Evolutionary conservation across 1,284 basidiomycete genomes (phyloP), one percentile per base, ranked within the genome.

Genomic region (Rhodotorula sp.): DNA sequence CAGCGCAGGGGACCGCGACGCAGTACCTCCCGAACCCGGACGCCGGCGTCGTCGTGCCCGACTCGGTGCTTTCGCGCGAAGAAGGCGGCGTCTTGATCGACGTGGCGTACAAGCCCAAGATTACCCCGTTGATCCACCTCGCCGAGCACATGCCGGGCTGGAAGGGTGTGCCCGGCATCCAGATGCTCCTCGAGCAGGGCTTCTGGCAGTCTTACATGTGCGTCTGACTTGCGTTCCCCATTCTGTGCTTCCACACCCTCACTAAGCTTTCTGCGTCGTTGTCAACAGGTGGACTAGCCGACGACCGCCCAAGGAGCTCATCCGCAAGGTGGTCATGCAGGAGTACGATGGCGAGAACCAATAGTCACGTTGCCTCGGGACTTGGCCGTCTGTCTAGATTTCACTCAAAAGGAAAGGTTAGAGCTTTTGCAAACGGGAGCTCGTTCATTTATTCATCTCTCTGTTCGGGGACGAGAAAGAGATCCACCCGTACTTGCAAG

Each of bases 131-230:
- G 57, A 75, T 84, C 31, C 72, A 80, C 57, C 71, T 81, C 18
- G 80, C 79, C 4, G 76, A 81, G 1, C 85, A 87, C 75, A 64
- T 50, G 18, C 60, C 66, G 1, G 80, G 85, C n/a, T 97, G 94
- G 93, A 84, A 82, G 31, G 82, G 83, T 1, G 89, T 94, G 16
- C 85, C 85, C 57, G 93, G 94, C 0, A 83, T 95, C 12, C 90
- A 94, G 79, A 89, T 94, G 59, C 82, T 95, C 60, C 84, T 93
- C 60, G 89, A 93, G 82, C 93, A 95, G 79, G 93, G 90, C 2
- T 93, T 88, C 80, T 85, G 85, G 67, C 93, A 95, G 81, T 93
- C 61, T 2, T 50, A 57, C 54, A 56, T 74, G 69, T 71, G 45
- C 63, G 69, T 43, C 6, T 8, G 7, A 23, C 14, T 5, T 28